Evolutionary conservation across 2,329 filamentous ascomycete species (phyloP), one percentile per base, ranked within the genome.

Genomic region (Corynespora cassiicola): DNA sequence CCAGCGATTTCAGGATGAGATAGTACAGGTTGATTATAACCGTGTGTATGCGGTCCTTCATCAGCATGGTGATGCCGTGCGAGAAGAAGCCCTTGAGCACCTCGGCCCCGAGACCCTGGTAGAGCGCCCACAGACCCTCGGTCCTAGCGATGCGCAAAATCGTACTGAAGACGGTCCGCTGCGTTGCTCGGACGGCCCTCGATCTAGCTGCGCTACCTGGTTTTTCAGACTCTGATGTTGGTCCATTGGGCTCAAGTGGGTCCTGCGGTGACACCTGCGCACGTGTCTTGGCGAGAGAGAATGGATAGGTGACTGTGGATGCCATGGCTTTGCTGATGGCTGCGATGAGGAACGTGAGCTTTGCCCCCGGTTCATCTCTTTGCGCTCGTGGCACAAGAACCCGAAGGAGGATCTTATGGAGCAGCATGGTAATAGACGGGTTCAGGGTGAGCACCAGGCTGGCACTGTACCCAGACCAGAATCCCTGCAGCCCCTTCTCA

Each of bases 401-500:
- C 35, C 80, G 77, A 50, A 86, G 84, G 14, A 94, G 72, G 6
- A 85, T 71, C 53, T 89, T 85, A 58, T 95, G 88, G 19, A 95
- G 73, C 52, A 92, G 84, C 63, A 96, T 91, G 0, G 91, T 95
- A 48, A 96, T 79, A 50, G 86, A 86, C 1, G 91, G 90, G 57
- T 96, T 96, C 18, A 95, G 75, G 1, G 90, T 91, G 33, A 95
- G 71, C 24, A 96, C 77, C 41, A 95, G 67, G 15, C 81, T 85
- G 2, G 90, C 89, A 14, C 87, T 88, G 65, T 95, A 95, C 0
- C 90, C 90, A 0, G 89, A 86, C 91, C 90, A 96, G 56, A 96
- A 86, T 2, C 89, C 90, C 28, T 74, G 62, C 7, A 90, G 43
- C 0, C 90, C 90, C 52, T 86, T 87, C 61, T 92, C 86, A 2